Evolutionary conservation across 23 red algal species (phyloP), one percentile per base, ranked within the genome.

Genomic region (Gracilariopsis chorda): DNA sequence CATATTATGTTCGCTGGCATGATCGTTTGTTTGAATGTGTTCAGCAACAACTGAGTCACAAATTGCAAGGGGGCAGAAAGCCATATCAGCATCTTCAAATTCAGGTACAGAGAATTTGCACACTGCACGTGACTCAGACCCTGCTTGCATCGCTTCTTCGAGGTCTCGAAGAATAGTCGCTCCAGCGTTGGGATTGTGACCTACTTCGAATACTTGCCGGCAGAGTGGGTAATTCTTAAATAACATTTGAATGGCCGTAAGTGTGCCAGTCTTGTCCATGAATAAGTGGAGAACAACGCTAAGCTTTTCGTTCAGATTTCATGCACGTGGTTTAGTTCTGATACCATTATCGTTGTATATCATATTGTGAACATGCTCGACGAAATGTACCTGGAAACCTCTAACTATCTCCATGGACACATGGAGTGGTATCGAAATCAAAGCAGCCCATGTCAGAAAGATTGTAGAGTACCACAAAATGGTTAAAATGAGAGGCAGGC

Each of bases 211-310:
- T n/a, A 91, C 60, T 53, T 68, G 41, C 25, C 95, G 90, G 24
- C 76, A 71, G 59, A 97, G 48, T 42, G 72, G 90, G 30, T 37
- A 64, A 12, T 61, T 70, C 48, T 63, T 89, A 28, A 94, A 97
- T 34, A 87, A 83, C 95, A 97, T 97, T 29, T 67, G 62, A 82
- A 94, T 97, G 37, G 88, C 68, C 3, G 95, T 97, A 27, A 97
- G 82, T 0, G 95, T 97, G 29, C 95, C 95, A 14, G 95, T 97
- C 61, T 97, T 97, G 83, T 97, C 95, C 25, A 76, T 80, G 51
- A 97, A 94, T 10, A 97, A 44, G 61, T 97, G 82, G 35, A 51
- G 53, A 30, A 97, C 79, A 24, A 89, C 76, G 34, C 95, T 90
- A 29, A 94, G 82, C 87, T 97, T 90, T 37, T 93, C 92, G 46